Base-by-base conservation (phyloP, 331 rosid species). In the Malus hybrid region DNA sequence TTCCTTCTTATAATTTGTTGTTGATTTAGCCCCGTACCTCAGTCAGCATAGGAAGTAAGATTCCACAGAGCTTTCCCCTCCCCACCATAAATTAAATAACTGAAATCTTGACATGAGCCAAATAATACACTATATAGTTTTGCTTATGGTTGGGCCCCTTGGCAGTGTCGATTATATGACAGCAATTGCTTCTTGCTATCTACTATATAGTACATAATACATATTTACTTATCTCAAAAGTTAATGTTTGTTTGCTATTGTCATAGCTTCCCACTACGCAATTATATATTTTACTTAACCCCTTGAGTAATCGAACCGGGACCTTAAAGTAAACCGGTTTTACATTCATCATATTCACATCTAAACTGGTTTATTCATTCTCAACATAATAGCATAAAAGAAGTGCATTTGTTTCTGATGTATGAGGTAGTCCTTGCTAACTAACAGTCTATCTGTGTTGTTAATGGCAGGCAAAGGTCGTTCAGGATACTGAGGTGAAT, bases 381-480 rank as follows among this genome's bases (percentile, higher is more conserved):
- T 42, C 14, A 42, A 42, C 48, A 42, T 42, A 42, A 10, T 10
- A 10, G 14, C 48, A 10, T 42, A 42, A 42, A 42, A 42, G 48
- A 42, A 42, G 48, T 42, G 14, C 48, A 42, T 42, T 42, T 0
- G 48, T 42, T 3, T 42, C 48, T 42, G 48, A 42, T 42, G 14
- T 42, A 42, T 1, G 5, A 42, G 14, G 48, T 42, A 42, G 48
- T 42, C 48, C 55, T 39, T 65, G 34, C 46, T 6, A 55, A 36
- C 44, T 67, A 73, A 54, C 28, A 52, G 59, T 24, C 44, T 12
- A 28, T 34, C 7, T 59, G 13, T 22, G 6, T 12, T 34, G 76
- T 42, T 44, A 28, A 64, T 80, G 75, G 48, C 97, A 95, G 99
- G 99, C 97, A 33, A 83, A 3, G 44, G 9, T 83, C 71, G 80